phyloP scores from a whole-genome alignment of 495 filamentous ascomycete species.

The Penicillium argentinense region DNA sequence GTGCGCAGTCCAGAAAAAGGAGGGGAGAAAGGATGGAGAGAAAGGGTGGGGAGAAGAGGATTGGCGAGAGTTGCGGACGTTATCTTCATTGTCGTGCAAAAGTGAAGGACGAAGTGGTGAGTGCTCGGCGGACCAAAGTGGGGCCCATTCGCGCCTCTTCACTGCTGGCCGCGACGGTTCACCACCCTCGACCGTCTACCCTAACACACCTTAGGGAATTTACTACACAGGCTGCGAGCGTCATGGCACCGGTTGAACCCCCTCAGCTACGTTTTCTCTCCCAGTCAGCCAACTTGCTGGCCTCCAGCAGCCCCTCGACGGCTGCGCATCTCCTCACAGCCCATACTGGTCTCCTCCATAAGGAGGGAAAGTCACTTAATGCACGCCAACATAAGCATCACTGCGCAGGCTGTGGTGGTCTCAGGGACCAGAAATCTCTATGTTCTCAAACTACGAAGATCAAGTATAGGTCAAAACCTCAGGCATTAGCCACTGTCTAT shows the following conservation, averaged over 20 bases:
- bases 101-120: too few relatives aligned
- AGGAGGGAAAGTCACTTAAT: constrained; percentile 40
- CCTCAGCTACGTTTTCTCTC: constrained; percentile 45
- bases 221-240: too few relatives aligned
- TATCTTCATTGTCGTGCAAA: too few relatives aligned
- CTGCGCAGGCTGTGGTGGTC: constrained; percentile 54
- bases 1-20: too few relatives aligned
- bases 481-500: constrained; percentile 27
- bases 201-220: not conserved
- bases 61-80: too few relatives aligned
- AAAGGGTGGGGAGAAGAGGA: too few relatives aligned
- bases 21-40: too few relatives aligned
- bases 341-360: constrained; percentile 42
- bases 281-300: constrained; percentile 43
- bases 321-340: constrained; percentile 47
- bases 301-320: constrained; percentile 44
- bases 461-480: constrained; percentile 23
- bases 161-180: too few relatives aligned
- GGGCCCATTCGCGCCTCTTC: too few relatives aligned
- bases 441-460: constrained; percentile 36
- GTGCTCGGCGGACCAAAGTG: too few relatives aligned
- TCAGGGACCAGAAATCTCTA: constrained; percentile 42
- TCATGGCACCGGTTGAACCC: constrained; percentile 36
- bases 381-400: constrained; percentile 36
- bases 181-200: too few relatives aligned